Percentiles rank a stretch among this genome's conserved stretches.
Conservation (phyloP, 2,329 filamentous ascomycete species). For the Colletotrichum brevisporum region DNA sequence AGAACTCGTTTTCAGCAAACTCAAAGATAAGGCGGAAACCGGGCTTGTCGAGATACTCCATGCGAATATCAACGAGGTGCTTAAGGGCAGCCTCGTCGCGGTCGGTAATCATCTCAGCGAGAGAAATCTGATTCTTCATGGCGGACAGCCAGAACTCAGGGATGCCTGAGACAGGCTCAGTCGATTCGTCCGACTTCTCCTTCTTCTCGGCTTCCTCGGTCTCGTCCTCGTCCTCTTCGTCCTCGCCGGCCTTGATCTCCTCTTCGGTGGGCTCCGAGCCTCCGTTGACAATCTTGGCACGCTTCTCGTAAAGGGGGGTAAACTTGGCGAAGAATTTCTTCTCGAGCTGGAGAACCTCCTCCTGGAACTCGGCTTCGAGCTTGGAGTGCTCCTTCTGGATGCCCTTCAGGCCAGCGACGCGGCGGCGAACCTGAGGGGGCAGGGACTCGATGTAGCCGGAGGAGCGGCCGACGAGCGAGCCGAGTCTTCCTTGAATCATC, state of each 20-base stretch:
- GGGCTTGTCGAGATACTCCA: constrained; percentile 99
- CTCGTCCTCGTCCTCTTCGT: constrained; percentile 78
- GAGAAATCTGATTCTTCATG: constrained; percentile 99
- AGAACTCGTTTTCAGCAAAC: constrained; percentile 95
- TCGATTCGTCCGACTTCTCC: constrained; percentile 66
- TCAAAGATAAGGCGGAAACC: constrained; percentile 99
- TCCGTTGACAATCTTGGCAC: constrained; percentile 93
- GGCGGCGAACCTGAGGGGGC: constrained; percentile 88
- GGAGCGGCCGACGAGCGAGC: constrained; percentile 91
- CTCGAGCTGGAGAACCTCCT: constrained; percentile 97
- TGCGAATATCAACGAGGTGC: constrained; percentile 90
- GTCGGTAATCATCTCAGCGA: constrained; percentile 99
- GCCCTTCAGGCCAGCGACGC: constrained; percentile 95
- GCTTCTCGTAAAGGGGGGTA: constrained; percentile 96
- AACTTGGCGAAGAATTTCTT: constrained; percentile 99
- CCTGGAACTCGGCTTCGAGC: constrained; percentile 97
- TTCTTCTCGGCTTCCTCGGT: constrained; percentile 68
- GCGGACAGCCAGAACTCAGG: constrained; percentile 99
- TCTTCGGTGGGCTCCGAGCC: constrained; percentile 85
- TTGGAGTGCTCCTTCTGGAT: constrained; percentile 99
- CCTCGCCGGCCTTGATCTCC: constrained; percentile 89
- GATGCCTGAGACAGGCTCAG: constrained; percentile 79
- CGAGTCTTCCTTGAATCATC: constrained; percentile 98
- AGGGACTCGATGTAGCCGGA: constrained; percentile 99
- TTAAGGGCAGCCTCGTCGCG: constrained; percentile 95